Conservation (phyloP, 1,284 basidiomycete species). For the Inonotus obliquus region DNA sequence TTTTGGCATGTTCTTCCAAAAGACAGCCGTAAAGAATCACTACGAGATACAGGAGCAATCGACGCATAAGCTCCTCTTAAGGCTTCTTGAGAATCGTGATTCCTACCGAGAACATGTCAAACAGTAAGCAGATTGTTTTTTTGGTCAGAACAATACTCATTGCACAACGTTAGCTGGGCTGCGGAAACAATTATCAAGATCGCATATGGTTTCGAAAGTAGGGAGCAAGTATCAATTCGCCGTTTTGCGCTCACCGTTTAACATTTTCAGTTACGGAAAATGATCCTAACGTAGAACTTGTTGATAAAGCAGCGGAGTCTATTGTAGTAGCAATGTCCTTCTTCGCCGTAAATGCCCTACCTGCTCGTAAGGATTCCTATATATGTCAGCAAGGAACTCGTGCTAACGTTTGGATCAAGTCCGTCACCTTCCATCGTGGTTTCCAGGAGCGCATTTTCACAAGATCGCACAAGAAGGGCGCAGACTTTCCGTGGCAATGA, state of each 20-base stretch:
- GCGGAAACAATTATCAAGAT: constrained; percentile 7
- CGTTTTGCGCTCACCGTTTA: not conserved
- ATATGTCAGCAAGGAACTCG: not conserved
- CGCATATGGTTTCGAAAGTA: constrained; percentile 11
- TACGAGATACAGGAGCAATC: not conserved
- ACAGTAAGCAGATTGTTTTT: not conserved
- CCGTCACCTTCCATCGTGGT: constrained; percentile 19
- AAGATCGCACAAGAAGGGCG: constrained; percentile 7
- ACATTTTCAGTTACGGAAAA: constrained; percentile 1
- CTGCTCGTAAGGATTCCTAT: not conserved
- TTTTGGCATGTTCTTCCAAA: constrained; percentile 24
- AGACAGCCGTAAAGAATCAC: constrained; percentile 19
- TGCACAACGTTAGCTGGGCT: not conserved
- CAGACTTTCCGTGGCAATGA: constrained; percentile 3
- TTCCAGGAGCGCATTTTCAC: constrained; percentile 21
- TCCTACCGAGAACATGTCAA: not conserved
- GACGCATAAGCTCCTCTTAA: not conserved
- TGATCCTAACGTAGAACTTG: constrained; percentile 10
- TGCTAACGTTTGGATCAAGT: not conserved
- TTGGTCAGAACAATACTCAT: not conserved
- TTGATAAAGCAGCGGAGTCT: constrained; percentile 14
- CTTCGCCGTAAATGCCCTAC: constrained; percentile 17
- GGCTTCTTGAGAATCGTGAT: not conserved
- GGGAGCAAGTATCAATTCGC: not conserved
- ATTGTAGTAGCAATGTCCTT: constrained; percentile 11